phyloP scores from a whole-genome alignment of 495 filamentous ascomycete species.

The Usnea hakonensis region DNA sequence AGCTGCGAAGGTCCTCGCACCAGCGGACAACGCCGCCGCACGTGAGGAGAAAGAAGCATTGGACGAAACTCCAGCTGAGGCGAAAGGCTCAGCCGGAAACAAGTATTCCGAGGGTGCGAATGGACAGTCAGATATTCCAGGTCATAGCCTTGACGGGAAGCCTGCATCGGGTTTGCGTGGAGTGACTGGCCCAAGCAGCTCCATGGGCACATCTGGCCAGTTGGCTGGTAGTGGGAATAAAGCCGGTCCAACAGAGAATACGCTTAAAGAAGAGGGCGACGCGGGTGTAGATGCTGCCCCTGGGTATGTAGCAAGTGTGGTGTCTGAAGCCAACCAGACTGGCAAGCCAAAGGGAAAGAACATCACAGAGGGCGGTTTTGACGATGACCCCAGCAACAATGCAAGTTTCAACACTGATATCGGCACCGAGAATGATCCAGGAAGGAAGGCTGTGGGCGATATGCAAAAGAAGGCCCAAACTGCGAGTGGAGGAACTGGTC shows the following conservation, averaged over 20 bases:
- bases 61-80: slow-evolving; percentile 20
- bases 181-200: background rate
- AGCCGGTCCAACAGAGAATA: slow-evolving; percentile 6
- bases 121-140: slow-evolving; percentile 44
- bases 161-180: slow-evolving; percentile 1
- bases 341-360: slow-evolving; percentile 50
- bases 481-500: slow-evolving; percentile 31
- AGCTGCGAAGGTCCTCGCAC: slow-evolving; percentile 41
- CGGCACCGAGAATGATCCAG: slow-evolving; percentile 54
- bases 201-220: slow-evolving; percentile 7
- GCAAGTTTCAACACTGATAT: slow-evolving; percentile 54
- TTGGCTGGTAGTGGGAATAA: slow-evolving; percentile 6
- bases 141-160: slow-evolving; percentile 15
- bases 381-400: slow-evolving; percentile 41
- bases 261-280: slow-evolving; percentile 9
- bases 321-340: slow-evolving; percentile 26
- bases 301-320: slow-evolving; percentile 38
- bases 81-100: slow-evolving; percentile 17
- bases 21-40: slow-evolving; percentile 40
- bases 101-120: slow-evolving; percentile 44
- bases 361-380: slow-evolving; percentile 48
- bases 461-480: slow-evolving; percentile 40
- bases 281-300: slow-evolving; percentile 30
- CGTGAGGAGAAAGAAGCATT: slow-evolving; percentile 42
- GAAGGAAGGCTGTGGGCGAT: slow-evolving; percentile 44